These are phyloP conservation scores for Thuja plicata DNA, from an alignment of 83 land plant species.

Conservation along the genomic window DNA sequence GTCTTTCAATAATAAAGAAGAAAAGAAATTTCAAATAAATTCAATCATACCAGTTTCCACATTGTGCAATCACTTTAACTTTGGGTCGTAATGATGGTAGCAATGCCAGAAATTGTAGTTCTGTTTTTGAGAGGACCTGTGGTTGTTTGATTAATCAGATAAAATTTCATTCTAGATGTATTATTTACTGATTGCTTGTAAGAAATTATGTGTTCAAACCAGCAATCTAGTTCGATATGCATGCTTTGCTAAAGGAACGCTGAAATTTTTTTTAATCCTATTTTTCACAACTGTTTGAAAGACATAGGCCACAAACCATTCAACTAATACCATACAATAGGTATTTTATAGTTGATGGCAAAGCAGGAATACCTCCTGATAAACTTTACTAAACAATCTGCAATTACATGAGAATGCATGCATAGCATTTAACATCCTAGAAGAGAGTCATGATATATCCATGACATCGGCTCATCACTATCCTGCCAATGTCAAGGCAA, in stretches of 20 bases:
- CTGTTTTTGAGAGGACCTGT: constrained; percentile 86
- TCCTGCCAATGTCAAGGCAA: neutral
- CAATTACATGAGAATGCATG: neutral
- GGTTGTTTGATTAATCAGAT: neutral
- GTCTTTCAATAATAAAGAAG: neutral
- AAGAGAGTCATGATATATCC: neutral
- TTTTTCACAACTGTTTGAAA: neutral
- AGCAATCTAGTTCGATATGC: neutral
- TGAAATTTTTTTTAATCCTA: neutral
- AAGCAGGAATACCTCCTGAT: neutral
- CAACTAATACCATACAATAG: neutral
- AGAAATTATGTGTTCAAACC: neutral
- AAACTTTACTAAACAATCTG: neutral
- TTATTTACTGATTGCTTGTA: neutral
- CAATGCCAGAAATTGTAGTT: constrained; percentile 83
- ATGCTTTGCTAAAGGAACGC: neutral
- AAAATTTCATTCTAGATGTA: neutral
- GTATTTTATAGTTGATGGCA: constrained; percentile 6
- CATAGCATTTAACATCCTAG: neutral
- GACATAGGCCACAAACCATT: neutral
- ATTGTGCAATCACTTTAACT: constrained; percentile 88
- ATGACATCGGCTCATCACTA: neutral
- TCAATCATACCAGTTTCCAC: constrained; percentile 75
- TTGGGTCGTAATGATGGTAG: constrained; percentile 79
- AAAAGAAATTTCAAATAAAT: neutral